These are phyloP conservation scores for Pholiota adiposa DNA, from an alignment of 1,284 basidiomycete genomes.

Conservation along the genomic window DNA sequence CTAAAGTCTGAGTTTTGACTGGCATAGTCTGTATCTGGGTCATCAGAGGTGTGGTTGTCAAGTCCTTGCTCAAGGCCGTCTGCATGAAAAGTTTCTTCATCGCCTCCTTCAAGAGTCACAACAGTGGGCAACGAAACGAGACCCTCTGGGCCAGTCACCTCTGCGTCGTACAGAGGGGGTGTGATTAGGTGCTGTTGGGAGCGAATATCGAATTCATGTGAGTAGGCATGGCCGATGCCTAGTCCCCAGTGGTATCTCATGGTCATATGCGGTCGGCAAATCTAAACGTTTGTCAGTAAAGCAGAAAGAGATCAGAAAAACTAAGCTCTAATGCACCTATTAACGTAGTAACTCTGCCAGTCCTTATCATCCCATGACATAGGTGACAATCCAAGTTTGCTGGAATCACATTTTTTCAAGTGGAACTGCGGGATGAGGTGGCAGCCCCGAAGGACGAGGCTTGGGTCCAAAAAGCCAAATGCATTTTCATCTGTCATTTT, in stretches of 20 bases:
- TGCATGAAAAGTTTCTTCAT: too few relatives aligned
- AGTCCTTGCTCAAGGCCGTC: too few relatives aligned
- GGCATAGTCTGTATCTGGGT: not conserved
- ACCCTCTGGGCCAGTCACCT: not conserved
- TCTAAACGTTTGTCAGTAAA: not conserved
- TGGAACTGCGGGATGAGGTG: not conserved
- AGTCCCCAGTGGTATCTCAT: conserved; percentile 1
- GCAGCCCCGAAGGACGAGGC: not conserved
- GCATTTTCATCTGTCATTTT: not conserved
- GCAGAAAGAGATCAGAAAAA: too few relatives aligned
- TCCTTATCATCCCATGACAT: not conserved
- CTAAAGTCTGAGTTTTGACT: not conserved
- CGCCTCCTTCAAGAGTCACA: too few relatives aligned
- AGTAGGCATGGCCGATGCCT: not conserved
- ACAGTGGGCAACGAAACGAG: not conserved
- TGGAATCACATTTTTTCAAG: not conserved
- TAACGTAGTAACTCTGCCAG: not conserved
- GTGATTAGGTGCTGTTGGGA: not conserved
- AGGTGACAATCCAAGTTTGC: not conserved
- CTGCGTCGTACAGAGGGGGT: not conserved
- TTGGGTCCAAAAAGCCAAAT: not conserved
- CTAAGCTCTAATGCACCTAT: not conserved
- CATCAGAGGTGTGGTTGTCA: not conserved
- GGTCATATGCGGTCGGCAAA: not conserved
- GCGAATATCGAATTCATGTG: not conserved